Conservation (phyloP, 2,329 filamentous ascomycete species). For the Phoma sp. region DNA sequence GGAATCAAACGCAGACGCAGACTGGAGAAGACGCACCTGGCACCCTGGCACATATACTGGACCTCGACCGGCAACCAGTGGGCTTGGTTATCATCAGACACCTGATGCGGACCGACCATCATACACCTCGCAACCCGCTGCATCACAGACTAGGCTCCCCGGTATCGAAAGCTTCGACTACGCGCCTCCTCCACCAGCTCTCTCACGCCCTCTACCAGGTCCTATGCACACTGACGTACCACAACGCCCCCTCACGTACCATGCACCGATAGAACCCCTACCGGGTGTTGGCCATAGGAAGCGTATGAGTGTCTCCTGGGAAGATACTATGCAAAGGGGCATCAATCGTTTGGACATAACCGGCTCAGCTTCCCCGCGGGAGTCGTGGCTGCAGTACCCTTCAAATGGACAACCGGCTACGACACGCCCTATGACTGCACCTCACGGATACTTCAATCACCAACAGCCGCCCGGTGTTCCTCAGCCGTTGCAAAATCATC, state of each 20-base stretch:
- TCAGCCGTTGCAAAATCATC: slow-evolving; percentile 36
- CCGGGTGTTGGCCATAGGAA: slow-evolving; percentile 38
- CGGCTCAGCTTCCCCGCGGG: slow-evolving; percentile 48
- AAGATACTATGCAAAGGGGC: slow-evolving; percentile 70
- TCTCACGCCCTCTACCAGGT: slow-evolving; percentile 70
- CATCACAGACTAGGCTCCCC: slow-evolving; percentile 72
- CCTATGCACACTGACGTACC: slow-evolving; percentile 78
- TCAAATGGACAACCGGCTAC: slow-evolving; percentile 28
- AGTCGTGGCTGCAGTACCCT: slow-evolving; percentile 45
- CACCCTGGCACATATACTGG: slow-evolving; percentile 75
- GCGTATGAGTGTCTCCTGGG: slow-evolving; percentile 61
- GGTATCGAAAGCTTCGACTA: slow-evolving; percentile 93
- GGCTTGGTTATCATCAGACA: slow-evolving; percentile 77
- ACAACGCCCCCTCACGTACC: slow-evolving; percentile 52
- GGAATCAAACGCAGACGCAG: slow-evolving; percentile 76
- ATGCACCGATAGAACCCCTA: slow-evolving; percentile 38
- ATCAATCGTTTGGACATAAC: slow-evolving; percentile 72
- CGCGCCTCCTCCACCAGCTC: slow-evolving; percentile 67
- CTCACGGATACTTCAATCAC: slow-evolving; percentile 47
- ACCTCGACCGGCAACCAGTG: slow-evolving; percentile 71
- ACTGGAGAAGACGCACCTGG: slow-evolving; percentile 87
- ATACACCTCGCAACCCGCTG: slow-evolving; percentile 61
- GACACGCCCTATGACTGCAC: slow-evolving; percentile 46
- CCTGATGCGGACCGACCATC: slow-evolving; percentile 68
- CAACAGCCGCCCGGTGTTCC: slow-evolving; percentile 30